Evolutionary conservation across 345 rosid species (phyloP).

Genomic region (Salix dunnii): DNA sequence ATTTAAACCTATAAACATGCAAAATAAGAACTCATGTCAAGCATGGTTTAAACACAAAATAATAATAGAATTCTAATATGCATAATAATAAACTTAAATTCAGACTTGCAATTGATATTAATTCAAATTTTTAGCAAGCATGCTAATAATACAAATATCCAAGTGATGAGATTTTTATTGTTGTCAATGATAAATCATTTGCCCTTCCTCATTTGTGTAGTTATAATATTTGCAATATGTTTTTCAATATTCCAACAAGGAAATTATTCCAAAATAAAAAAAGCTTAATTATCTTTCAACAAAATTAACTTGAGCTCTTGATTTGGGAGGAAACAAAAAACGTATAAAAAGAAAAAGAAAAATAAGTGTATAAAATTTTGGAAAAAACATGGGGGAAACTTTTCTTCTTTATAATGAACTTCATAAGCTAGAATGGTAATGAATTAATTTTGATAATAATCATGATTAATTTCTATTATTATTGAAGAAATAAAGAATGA

Average conservation of each 20-base stretch:
- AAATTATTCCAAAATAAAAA: rapidly evolving
- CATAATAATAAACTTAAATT: too few species aligned
- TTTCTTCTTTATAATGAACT: neutral
- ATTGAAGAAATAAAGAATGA: too few species aligned
- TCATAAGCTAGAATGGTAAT: neutral
- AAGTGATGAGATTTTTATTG: too few species aligned
- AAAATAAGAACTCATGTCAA: too few species aligned
- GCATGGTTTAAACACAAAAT: too few species aligned
- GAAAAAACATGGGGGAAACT: neutral
- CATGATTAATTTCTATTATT: neutral
- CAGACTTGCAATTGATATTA: too few species aligned
- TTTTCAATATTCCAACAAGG: rapidly evolving
- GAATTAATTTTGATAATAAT: neutral
- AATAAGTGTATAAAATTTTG: neutral
- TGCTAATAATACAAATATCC: too few species aligned
- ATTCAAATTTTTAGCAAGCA: too few species aligned
- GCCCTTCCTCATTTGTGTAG: rapidly evolving
- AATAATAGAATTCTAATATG: too few species aligned
- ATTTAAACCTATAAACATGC: too few species aligned
- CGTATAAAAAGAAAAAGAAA: neutral
- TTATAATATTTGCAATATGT: rapidly evolving
- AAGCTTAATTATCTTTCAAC: neutral
- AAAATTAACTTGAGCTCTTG: neutral
- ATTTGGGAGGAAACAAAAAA: neutral
- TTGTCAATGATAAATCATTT: too few species aligned